These are phyloP conservation scores for Coelastrella sp. DNA, from an alignment of 139 green algal species.

Conservation along the genomic window DNA sequence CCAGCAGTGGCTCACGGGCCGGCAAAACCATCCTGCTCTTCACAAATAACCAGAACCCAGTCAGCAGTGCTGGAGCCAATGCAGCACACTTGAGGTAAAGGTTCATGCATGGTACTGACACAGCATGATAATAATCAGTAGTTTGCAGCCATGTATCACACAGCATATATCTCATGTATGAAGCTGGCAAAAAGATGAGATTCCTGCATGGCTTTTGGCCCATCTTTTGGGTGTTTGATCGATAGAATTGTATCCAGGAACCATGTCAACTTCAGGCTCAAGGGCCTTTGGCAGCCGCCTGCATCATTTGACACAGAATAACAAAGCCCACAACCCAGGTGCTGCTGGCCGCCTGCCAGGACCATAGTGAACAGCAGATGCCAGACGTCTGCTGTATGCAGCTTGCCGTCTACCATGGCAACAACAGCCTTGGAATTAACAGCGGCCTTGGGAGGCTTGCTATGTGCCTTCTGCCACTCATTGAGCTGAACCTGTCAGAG, in stretches of 20 bases:
- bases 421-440: too few species aligned
- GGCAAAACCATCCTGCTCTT: slow-evolving; percentile 19
- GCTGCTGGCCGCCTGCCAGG: neutral
- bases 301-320: neutral
- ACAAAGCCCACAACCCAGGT: neutral
- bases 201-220: too few species aligned
- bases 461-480: too few species aligned
- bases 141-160: neutral
- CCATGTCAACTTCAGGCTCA: too few species aligned
- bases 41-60: slow-evolving; percentile 21
- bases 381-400: too few species aligned
- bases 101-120: neutral
- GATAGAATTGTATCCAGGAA: too few species aligned
- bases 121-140: neutral
- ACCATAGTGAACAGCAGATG: too few species aligned
- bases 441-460: too few species aligned
- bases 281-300: too few species aligned
- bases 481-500: too few species aligned
- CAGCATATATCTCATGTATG: neutral
- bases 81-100: slow-evolving; percentile 12
- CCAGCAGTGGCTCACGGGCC: slow-evolving; percentile 14
- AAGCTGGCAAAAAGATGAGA: neutral
- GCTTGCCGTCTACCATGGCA: too few species aligned
- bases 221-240: too few species aligned
- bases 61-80: neutral